Evolutionary conservation across 2,329 filamentous ascomycete genomes (phyloP).

Genomic region (Neofusicoccum laricinum): DNA sequence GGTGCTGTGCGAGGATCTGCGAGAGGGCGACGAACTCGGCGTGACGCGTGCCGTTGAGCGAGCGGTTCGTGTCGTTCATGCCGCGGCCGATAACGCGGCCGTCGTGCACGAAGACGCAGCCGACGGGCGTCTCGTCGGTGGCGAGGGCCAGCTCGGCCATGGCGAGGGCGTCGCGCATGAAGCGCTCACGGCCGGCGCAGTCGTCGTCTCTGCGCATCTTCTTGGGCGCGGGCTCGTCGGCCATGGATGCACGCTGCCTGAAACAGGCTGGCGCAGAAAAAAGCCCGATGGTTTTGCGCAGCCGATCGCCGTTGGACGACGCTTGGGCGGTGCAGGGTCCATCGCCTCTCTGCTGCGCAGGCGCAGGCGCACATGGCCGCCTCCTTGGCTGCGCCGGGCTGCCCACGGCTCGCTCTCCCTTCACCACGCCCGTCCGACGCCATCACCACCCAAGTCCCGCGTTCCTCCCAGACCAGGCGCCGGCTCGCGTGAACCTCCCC

Average conservation of each 20-base stretch:
- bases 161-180: constrained; percentile 80
- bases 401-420: constrained; percentile 6
- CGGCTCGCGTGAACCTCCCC: constrained; percentile 10
- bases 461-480: constrained; percentile 9
- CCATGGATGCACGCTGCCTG: background rate
- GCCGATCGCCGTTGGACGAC: constrained; percentile 12
- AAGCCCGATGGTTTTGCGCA: constrained; percentile 2
- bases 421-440: constrained; percentile 5
- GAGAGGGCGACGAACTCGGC: constrained; percentile 90
- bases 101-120: constrained; percentile 85
- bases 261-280: constrained; percentile 10
- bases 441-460: background rate
- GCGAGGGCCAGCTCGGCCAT: constrained; percentile 86
- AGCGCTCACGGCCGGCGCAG: constrained; percentile 50
- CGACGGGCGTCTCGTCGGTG: constrained; percentile 91
- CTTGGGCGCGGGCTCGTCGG: constrained; percentile 3
- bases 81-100: constrained; percentile 78
- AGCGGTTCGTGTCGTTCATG: constrained; percentile 96
- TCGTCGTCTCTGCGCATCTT: background rate
- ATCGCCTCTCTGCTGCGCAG: background rate
- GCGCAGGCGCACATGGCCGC: background rate
- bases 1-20: constrained; percentile 61
- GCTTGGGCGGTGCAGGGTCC: constrained; percentile 4
- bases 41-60: constrained; percentile 83
- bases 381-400: background rate